Percentiles rank a stretch among this genome's conserved stretches.
phyloP scores from a whole-genome alignment of 2,329 filamentous ascomycete species.

The Penicillium freii region DNA sequence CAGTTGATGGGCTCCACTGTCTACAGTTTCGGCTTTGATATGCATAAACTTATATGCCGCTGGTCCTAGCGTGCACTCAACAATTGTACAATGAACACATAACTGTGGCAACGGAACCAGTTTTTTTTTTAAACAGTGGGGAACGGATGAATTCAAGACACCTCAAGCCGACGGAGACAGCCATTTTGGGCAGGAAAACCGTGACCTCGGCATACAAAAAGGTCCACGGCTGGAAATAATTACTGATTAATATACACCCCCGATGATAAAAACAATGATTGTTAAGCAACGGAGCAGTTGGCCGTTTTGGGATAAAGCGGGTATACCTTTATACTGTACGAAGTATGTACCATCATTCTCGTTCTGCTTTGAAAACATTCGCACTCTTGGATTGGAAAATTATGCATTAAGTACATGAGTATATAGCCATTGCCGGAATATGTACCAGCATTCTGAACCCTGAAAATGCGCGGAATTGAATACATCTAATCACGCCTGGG shows the following conservation, averaged over 20 bases:
- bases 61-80: neutral
- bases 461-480: neutral
- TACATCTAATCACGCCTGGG: neutral
- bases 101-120: slow-evolving; percentile 8
- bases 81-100: neutral
- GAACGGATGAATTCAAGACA: slow-evolving; percentile 22
- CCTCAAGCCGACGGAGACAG: slow-evolving; percentile 19
- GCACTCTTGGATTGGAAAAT: neutral
- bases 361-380: neutral
- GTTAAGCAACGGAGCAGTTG: slow-evolving; percentile 23
- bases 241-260: neutral
- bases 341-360: neutral
- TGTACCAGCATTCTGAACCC: neutral
- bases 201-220: slow-evolving; percentile 9
- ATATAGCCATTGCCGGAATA: neutral
- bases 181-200: slow-evolving; percentile 30
- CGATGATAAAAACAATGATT: slow-evolving; percentile 14
- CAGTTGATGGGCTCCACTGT: slow-evolving; percentile 17
- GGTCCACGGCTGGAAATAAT: neutral
- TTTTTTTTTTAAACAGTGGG: slow-evolving; percentile 12
- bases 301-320: slow-evolving; percentile 9
- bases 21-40: slow-evolving; percentile 1
- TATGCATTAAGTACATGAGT: slow-evolving; percentile 9
- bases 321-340: neutral
- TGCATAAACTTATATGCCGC: neutral